Conservation (phyloP, 495 filamentous ascomycete genomes). For the Paragyromitra xinjiangensis region DNA sequence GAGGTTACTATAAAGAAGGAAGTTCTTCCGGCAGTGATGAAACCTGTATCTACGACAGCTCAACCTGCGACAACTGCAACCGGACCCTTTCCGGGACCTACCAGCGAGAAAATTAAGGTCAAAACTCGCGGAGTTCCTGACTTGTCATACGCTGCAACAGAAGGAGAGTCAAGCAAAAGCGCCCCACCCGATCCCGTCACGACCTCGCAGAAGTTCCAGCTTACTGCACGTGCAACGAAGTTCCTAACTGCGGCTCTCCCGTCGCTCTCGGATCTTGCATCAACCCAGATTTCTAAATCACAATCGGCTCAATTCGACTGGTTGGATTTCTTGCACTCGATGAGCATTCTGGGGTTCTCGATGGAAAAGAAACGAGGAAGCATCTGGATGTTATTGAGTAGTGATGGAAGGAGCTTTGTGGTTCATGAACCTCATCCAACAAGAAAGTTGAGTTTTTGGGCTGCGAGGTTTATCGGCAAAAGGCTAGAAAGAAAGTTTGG, state of each 20-base stretch:
- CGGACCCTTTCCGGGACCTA: neutral
- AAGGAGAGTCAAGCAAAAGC: conserved; percentile 1
- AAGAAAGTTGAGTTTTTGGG: neutral
- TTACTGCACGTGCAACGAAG: neutral
- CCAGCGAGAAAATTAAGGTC: neutral
- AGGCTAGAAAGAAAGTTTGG: neutral
- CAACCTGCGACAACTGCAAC: neutral
- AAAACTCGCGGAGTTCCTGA: conserved; percentile 2
- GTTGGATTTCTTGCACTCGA: neutral
- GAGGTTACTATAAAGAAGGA: neutral
- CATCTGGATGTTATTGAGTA: neutral
- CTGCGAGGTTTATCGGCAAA: neutral
- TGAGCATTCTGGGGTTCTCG: neutral
- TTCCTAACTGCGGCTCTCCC: conserved; percentile 1
- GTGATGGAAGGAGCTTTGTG: neutral
- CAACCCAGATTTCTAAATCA: neutral
- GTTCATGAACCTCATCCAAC: neutral
- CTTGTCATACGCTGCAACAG: neutral
- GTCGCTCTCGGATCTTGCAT: neutral
- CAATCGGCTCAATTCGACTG: neutral
- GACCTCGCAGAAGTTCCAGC: neutral
- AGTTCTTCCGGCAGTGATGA: neutral
- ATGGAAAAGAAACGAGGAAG: conserved; percentile 4
- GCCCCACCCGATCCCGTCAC: neutral
- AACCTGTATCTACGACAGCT: conserved; percentile 1